Base-by-base conservation (phyloP, 108 stramenopile genomes). In the Hondaea fermentalgiana region DNA sequence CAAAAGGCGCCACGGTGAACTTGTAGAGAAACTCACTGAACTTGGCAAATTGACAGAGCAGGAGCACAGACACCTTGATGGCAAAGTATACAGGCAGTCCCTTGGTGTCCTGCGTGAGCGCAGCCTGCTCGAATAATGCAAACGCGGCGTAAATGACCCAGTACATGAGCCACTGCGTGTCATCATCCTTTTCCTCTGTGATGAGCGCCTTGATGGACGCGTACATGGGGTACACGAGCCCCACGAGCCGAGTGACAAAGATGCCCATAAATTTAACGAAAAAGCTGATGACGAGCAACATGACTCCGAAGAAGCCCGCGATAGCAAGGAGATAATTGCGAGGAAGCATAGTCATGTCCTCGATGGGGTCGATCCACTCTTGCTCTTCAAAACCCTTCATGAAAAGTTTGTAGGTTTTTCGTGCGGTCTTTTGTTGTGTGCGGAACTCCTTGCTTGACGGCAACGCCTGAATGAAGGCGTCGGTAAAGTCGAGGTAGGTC, bases 111-210 rank as follows among this genome's bases (percentile, higher is more conserved):
- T 83, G 76, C 4, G 44, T 45, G n/a, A 83, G 76, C 6, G 23
- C 6, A 35, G 28, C 51, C 76, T 83, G 76, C 51, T 83, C 76
- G 23, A 83, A 83, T 28, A 83, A 53, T n/a, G 76, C 45, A 35
- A 83, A 83, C 76, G 49, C 6, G n/a, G 76, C 76, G 28, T 53
- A 83, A 83, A 83, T 53, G n/a, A 83, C 76, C 76, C 76, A 83
- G 76, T 83, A 83, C 76, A 83, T 83, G 76, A 83, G 76, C 76
- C 76, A 83, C 76, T 83, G 76, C 2, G 76, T 83, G 51, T 83
- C 76, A 23, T 83, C 76, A 45, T 83, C 76, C 76, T 83, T 83
- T 35, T 23, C 28, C 51, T 83, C 76, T 8, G 76, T 21, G 23
- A 83, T 83, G 76, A 83, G 45, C 12, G 76, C 76, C 76, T 83